A percentile compares a stretch with the other conserved stretches of the same genome.
phyloP scores from a whole-genome alignment of 176 grass and related monocot genomes.

The Neostapfia colusana region DNA sequence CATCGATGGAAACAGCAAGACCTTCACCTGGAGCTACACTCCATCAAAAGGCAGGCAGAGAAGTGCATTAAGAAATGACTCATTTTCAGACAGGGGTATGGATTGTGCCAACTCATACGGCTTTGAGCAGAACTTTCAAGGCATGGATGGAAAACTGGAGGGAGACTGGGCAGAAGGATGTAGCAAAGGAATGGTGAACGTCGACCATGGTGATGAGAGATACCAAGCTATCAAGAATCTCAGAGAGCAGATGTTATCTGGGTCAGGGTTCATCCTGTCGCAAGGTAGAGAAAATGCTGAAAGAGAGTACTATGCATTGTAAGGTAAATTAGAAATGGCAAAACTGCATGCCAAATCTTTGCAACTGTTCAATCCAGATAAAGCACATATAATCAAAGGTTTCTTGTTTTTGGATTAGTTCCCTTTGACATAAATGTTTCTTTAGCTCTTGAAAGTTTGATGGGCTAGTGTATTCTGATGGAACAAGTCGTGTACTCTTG shows the following conservation, averaged over 20 bases:
- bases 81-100: conserved; percentile 35
- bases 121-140: not conserved
- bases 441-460: not conserved
- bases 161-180: conserved; percentile 65
- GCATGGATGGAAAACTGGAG: conserved; percentile 42
- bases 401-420: not conserved
- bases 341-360: not conserved
- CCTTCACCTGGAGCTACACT: conserved; percentile 52
- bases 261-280: conserved; percentile 58
- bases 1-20: conserved; percentile 54
- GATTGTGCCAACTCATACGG: conserved; percentile 16
- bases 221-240: conserved; percentile 71
- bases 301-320: conserved; percentile 37
- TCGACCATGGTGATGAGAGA: conserved; percentile 60
- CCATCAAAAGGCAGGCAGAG: conserved; percentile 21
- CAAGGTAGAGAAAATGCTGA: conserved; percentile 39
- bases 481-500: too few relatives aligned
- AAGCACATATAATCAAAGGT: not conserved
- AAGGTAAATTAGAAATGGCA: not conserved
- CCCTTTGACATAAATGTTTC: not conserved
- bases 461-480: too few relatives aligned
- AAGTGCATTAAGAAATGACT: conserved; percentile 17
- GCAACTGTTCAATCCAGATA: not conserved
- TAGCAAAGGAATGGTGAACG: conserved; percentile 45
- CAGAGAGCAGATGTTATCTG: conserved; percentile 74